Evolutionary conservation across 2,329 filamentous ascomycete species (phyloP).

Genomic region (Phyllosticta ampelicida): DNA sequence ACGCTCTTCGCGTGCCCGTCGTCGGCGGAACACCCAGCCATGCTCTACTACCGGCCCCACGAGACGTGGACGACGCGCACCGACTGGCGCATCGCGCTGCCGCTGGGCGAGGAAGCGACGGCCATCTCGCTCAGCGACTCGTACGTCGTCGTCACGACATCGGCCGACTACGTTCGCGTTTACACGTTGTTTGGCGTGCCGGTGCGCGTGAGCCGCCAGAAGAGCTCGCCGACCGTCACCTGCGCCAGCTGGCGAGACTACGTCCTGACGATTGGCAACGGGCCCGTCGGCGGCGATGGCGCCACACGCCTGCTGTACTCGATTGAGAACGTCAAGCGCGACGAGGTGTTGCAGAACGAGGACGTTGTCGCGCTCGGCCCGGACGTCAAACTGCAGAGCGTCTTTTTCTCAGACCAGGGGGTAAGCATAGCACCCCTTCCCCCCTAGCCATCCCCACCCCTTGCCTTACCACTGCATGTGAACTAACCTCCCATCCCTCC

Average conservation of each 20-base stretch:
- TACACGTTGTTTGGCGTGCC: conserved; percentile 91
- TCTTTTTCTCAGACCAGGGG: conserved; percentile 89
- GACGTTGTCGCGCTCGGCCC: conserved; percentile 79
- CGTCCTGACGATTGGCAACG: conserved; percentile 91
- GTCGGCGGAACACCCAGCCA: conserved; percentile 51
- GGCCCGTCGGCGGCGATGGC: conserved; percentile 69
- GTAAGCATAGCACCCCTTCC: conserved; percentile 39
- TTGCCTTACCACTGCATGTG: too few relatives aligned
- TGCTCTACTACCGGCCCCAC: conserved; percentile 92
- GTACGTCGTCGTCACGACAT: conserved; percentile 82
- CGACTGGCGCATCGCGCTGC: conserved; percentile 86
- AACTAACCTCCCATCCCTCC: conserved; percentile 11
- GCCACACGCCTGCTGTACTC: conserved; percentile 72
- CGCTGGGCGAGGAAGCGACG: conserved; percentile 71
- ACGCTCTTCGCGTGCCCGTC: conserved; percentile 76
- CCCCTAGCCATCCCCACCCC: not conserved
- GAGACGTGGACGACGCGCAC: conserved; percentile 88
- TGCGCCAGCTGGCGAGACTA: conserved; percentile 94
- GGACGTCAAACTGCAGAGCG: conserved; percentile 60
- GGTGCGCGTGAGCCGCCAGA: conserved; percentile 79
- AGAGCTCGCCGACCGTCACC: conserved; percentile 79
- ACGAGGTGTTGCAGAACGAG: conserved; percentile 89
- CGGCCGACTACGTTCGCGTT: conserved; percentile 76
- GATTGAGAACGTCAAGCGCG: conserved; percentile 87
- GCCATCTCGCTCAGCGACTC: conserved; percentile 87